phyloP scores from a whole-genome alignment of 345 rosid species.

The Raphanus sativus region DNA sequence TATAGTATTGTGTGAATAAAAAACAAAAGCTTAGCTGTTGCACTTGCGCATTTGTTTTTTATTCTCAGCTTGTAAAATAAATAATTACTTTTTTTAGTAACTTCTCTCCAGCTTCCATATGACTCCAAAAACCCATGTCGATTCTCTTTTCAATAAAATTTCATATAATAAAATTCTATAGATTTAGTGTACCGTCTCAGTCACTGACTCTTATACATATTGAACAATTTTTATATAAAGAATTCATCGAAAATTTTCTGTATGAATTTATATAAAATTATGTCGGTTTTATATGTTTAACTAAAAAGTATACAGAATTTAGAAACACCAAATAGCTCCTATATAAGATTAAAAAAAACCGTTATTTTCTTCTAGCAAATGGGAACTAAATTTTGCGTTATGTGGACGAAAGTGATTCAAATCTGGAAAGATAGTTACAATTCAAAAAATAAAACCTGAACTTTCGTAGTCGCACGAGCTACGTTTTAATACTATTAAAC shows the following conservation, averaged over 20 bases:
- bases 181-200: background rate
- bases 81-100: constrained; percentile 34
- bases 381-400: constrained; percentile 18
- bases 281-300: background rate
- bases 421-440: constrained; percentile 16
- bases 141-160: constrained; percentile 29
- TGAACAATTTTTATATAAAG: background rate
- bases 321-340: background rate
- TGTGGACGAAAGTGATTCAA: constrained; percentile 31
- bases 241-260: background rate
- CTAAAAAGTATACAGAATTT: background rate
- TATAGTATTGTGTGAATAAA: constrained; percentile 3
- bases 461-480: constrained; percentile 42
- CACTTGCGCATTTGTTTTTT: constrained; percentile 29
- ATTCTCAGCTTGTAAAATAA: background rate
- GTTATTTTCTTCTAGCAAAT: background rate
- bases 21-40: constrained; percentile 37
- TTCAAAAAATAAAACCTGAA: constrained; percentile 26
- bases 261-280: background rate
- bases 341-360: background rate
- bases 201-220: background rate
- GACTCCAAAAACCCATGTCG: constrained; percentile 37
- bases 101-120: constrained; percentile 38
- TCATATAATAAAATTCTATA: background rate
- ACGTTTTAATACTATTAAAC: constrained; percentile 33